Conservation (phyloP, 768 basidiomycete species). For the Boletus rubropictus region DNA sequence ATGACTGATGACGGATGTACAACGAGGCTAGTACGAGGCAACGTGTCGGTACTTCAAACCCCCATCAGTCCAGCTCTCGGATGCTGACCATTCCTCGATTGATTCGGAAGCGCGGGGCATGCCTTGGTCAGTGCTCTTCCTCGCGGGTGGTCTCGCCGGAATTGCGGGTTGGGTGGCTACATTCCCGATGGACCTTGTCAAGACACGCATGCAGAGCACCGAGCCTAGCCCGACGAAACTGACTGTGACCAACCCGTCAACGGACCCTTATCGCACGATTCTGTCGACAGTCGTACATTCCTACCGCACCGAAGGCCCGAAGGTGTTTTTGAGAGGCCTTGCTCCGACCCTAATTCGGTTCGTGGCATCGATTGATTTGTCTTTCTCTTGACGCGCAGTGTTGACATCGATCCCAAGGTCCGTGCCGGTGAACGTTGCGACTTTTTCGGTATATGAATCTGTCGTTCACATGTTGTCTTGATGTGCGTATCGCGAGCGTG, state of each 20-base stretch:
- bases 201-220: slow-evolving; percentile 76
- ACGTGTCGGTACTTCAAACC: slow-evolving; percentile 47
- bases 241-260: not conserved
- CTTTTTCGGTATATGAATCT: slow-evolving; percentile 67
- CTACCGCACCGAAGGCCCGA: slow-evolving; percentile 56
- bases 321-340: slow-evolving; percentile 73
- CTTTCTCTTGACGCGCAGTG: not conserved
- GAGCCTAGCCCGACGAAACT: slow-evolving; percentile 2
- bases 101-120: slow-evolving; percentile 33
- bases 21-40: slow-evolving; percentile 51
- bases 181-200: slow-evolving; percentile 86
- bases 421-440: slow-evolving; percentile 84
- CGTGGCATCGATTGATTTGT: slow-evolving; percentile 4
- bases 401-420: slow-evolving; percentile 40
- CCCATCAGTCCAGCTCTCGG: slow-evolving; percentile 2
- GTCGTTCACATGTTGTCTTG: slow-evolving; percentile 39
- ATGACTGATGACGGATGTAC: slow-evolving; percentile 2
- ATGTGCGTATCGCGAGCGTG: too few relatives aligned
- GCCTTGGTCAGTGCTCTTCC: slow-evolving; percentile 54
- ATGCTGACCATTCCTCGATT: slow-evolving; percentile 32
- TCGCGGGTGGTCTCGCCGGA: slow-evolving; percentile 75
- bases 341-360: slow-evolving; percentile 77
- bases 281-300: slow-evolving; percentile 54
- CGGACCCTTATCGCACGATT: slow-evolving; percentile 55
- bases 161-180: slow-evolving; percentile 73